These are phyloP conservation scores for Pyrus hybrid DNA, from an alignment of 331 rosid genomes.

Conservation along the genomic window DNA sequence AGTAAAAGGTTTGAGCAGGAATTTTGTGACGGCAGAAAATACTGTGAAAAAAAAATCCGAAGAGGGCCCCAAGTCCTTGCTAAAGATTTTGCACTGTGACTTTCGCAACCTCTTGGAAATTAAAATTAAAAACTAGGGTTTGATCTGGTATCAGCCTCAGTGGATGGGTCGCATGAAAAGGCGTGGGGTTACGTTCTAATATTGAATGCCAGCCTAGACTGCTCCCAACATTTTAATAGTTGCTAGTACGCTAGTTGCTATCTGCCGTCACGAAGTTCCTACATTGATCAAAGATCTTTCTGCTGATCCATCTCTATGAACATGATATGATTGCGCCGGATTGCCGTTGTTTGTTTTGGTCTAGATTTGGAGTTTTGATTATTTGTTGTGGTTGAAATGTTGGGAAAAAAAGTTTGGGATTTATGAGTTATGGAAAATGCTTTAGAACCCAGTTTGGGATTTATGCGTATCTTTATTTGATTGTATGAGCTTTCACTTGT, in stretches of 20 bases:
- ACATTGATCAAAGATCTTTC: conserved; percentile 52
- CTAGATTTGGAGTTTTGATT: background rate
- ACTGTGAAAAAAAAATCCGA: background rate
- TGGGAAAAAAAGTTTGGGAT: background rate
- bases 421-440: background rate
- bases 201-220: conserved; percentile 77
- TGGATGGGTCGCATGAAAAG: conserved; percentile 65
- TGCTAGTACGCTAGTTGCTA: conserved; percentile 4
- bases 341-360: background rate
- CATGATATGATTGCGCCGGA: background rate
- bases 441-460: background rate
- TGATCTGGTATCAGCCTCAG: background rate
- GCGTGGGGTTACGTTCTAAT: conserved; percentile 92
- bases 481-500: background rate
- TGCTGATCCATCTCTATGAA: conserved; percentile 51
- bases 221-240: conserved; percentile 40
- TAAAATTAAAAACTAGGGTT: background rate
- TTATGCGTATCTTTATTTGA: background rate
- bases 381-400: background rate
- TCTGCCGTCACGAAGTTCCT: conserved; percentile 37
- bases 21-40: conserved; percentile 19
- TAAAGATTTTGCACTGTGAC: conserved; percentile 57
- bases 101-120: conserved; percentile 86
- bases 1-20: conserved; percentile 90
- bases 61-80: conserved; percentile 80